Percentiles rank a stretch among this genome's conserved stretches.
phyloP scores from a whole-genome alignment of 306 rosid genomes.

The Corylus avellana region DNA sequence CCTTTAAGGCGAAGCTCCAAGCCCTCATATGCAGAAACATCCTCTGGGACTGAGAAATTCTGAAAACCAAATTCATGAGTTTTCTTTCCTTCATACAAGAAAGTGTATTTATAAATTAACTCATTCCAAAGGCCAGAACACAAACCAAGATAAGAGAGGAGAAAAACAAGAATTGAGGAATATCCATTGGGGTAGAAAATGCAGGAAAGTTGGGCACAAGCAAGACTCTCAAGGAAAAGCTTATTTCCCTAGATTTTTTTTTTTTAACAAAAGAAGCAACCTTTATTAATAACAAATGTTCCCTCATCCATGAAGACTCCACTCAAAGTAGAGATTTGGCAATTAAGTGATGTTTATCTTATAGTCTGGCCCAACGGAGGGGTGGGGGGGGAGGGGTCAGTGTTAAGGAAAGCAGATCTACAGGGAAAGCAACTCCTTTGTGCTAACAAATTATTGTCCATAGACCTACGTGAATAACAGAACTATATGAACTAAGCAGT shows the following conservation, averaged over 20 bases:
- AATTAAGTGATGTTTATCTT: background rate
- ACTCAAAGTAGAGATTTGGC: background rate
- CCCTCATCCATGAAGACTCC: background rate
- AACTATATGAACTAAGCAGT: background rate
- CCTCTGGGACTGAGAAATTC: constrained; percentile 83
- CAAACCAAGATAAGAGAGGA: background rate
- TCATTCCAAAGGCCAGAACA: background rate
- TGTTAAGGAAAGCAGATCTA: background rate
- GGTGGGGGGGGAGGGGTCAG: no score
- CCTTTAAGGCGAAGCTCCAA: constrained; percentile 88
- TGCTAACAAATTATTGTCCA: background rate
- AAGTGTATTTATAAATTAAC: constrained; percentile 10
- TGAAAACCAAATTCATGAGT: constrained; percentile 36
- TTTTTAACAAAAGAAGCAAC: background rate
- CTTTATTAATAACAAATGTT: background rate
- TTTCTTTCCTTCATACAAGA: constrained; percentile 9
- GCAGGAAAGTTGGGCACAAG: background rate
- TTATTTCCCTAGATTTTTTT: background rate
- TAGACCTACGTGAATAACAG: background rate
- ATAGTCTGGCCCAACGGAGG: background rate
- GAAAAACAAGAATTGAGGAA: background rate
- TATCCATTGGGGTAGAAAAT: background rate
- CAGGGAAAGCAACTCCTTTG: background rate
- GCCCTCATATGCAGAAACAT: constrained; percentile 92
- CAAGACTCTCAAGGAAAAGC: background rate